Conservation (phyloP, 352 stramenopile species). For the Phytopythium montanum region DNA sequence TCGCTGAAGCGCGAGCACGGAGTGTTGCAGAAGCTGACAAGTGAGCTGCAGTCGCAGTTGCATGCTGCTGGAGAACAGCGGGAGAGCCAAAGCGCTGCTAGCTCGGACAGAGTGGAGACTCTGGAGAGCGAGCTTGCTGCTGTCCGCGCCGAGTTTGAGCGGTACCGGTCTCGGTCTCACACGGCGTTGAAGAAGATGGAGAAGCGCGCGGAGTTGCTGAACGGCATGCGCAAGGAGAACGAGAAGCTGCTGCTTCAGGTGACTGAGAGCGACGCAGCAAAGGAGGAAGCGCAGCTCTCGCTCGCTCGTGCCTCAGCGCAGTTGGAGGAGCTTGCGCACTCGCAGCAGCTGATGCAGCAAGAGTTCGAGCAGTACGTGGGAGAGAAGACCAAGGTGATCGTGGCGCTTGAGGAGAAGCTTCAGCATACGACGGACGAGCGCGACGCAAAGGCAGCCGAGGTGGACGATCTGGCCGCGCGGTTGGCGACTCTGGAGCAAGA, state of each 20-base stretch:
- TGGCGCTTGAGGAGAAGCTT: slow-evolving; percentile 21
- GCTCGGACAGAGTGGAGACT: slow-evolving; percentile 21
- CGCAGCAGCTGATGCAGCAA: slow-evolving; percentile 28
- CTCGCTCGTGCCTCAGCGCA: slow-evolving; percentile 11
- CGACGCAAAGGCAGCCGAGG: slow-evolving; percentile 5
- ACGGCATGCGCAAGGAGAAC: slow-evolving; percentile 78
- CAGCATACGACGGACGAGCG: slow-evolving; percentile 15
- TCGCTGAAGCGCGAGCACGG: slow-evolving; percentile 15
- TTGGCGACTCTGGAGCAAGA: slow-evolving; percentile 6
- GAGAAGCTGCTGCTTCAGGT: slow-evolving; percentile 32
- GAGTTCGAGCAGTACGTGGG: slow-evolving; percentile 32
- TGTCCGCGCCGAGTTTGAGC: slow-evolving; percentile 53
- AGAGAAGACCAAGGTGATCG: slow-evolving; percentile 21
- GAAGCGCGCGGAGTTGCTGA: slow-evolving; percentile 72
- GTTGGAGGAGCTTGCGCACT: slow-evolving; percentile 25
- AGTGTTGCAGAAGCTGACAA: slow-evolving; percentile 10
- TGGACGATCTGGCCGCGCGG: background rate
- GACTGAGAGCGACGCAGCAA: slow-evolving; percentile 15
- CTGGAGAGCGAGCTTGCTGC: slow-evolving; percentile 32
- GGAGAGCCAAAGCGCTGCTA: slow-evolving; percentile 18
- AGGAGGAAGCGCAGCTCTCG: slow-evolving; percentile 13
- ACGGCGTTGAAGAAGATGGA: slow-evolving; percentile 80
- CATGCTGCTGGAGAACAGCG: slow-evolving; percentile 17
- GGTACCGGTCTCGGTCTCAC: slow-evolving; percentile 62
- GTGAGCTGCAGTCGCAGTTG: slow-evolving; percentile 13